Conservation (phyloP, 140 eudicot species). For the Ambrosia hybrid region DNA sequence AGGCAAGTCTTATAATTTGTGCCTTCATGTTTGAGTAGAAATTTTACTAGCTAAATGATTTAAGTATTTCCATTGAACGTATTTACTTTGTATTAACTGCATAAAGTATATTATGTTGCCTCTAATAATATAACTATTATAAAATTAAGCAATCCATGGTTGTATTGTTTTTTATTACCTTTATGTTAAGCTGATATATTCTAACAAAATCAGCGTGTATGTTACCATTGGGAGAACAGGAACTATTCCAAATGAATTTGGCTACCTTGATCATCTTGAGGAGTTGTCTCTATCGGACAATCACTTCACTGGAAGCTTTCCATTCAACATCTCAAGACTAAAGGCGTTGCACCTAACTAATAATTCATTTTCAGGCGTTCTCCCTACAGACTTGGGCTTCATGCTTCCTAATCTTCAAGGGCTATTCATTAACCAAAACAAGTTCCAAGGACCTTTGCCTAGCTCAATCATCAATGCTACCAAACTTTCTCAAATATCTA, state of each 20-base stretch:
- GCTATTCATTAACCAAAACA: conserved; percentile 15
- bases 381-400: conserved; percentile 36
- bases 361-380: conserved; percentile 30
- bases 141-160: conserved; percentile 13
- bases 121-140: not conserved
- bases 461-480: conserved; percentile 42
- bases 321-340: conserved; percentile 45
- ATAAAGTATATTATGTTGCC: not conserved
- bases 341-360: not conserved
- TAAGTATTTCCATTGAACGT: not conserved
- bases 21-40: not conserved
- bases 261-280: conserved; percentile 32
- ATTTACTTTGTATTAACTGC: not conserved
- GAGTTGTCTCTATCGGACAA: conserved; percentile 13
- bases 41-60: not conserved
- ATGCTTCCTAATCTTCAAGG: conserved; percentile 39
- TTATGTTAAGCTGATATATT: not conserved
- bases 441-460: conserved; percentile 39
- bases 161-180: conserved; percentile 33
- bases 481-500: conserved; percentile 25
- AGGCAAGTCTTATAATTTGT: conserved; percentile 21
- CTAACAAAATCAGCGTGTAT: not conserved
- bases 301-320: conserved; percentile 27
- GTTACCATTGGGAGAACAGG: conserved; percentile 28
- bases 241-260: conserved; percentile 35